phyloP scores from a whole-genome alignment of 257 asterid genomes.

The Echites panduratus region DNA sequence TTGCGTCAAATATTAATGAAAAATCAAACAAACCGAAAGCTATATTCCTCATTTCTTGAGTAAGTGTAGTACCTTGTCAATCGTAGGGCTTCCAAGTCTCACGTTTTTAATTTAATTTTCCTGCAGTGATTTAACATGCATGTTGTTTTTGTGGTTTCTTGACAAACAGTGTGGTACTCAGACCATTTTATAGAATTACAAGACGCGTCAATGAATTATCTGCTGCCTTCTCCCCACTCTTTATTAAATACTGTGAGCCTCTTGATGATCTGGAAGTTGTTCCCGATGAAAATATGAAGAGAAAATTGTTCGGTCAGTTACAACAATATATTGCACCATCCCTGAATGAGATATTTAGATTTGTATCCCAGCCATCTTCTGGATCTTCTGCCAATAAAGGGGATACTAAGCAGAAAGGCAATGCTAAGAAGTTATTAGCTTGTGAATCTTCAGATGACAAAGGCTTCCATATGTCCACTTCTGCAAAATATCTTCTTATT shows the following conservation, averaged over 20 bases:
- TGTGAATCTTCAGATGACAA: constrained; percentile 41
- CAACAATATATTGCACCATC: constrained; percentile 53
- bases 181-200: constrained; percentile 71
- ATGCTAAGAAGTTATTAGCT: constrained; percentile 36
- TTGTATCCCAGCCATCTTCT: constrained; percentile 37
- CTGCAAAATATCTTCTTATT: constrained; percentile 84
- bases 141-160: constrained; percentile 20
- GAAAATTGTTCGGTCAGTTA: constrained; percentile 55
- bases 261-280: constrained; percentile 46
- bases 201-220: constrained; percentile 80
- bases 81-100: constrained; percentile 6
- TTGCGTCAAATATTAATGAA: constrained; percentile 64
- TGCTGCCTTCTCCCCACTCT: constrained; percentile 59
- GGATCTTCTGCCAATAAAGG: constrained; percentile 40
- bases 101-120: background rate
- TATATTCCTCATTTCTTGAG: constrained; percentile 84
- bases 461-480: constrained; percentile 79
- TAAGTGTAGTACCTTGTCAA: constrained; percentile 30
- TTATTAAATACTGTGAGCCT: constrained; percentile 81
- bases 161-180: constrained; percentile 62
- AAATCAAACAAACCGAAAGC: constrained; percentile 51
- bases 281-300: constrained; percentile 54
- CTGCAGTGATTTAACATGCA: background rate
- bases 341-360: constrained; percentile 56
- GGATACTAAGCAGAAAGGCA: constrained; percentile 32